Evolutionary conservation across 768 basidiomycete genomes (phyloP).

Genomic region (Collybia sordida): DNA sequence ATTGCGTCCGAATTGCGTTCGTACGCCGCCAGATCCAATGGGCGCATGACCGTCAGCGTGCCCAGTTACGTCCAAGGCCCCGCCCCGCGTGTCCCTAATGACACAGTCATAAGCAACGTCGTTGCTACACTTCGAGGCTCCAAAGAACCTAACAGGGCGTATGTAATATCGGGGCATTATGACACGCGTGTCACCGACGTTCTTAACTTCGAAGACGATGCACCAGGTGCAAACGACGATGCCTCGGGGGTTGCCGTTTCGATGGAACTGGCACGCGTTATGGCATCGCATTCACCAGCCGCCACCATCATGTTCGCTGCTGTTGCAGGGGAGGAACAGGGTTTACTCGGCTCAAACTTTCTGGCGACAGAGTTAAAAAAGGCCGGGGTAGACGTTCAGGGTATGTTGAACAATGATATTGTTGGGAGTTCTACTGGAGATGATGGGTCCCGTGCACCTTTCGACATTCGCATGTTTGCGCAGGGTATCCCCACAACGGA

Average conservation of each 20-base stretch:
- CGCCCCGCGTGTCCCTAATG: constrained; percentile 31
- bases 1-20: constrained; percentile 44
- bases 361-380: constrained; percentile 42
- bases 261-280: constrained; percentile 51
- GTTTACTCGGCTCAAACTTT: constrained; percentile 46
- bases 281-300: constrained; percentile 44
- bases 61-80: constrained; percentile 45
- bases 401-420: constrained; percentile 59
- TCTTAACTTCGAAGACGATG: constrained; percentile 41
- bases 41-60: constrained; percentile 43
- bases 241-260: constrained; percentile 55
- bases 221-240: constrained; percentile 56
- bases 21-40: constrained; percentile 35
- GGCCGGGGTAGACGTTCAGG: constrained; percentile 49
- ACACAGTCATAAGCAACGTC: constrained; percentile 51
- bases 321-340: constrained; percentile 55
- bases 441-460: constrained; percentile 43
- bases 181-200: constrained; percentile 44
- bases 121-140: constrained; percentile 49
- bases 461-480: constrained; percentile 51
- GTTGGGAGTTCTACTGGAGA: constrained; percentile 52
- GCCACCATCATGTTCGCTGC: constrained; percentile 55
- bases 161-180: constrained; percentile 56
- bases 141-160: constrained; percentile 47
- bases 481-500: constrained; percentile 50